Conservation (phyloP, 192 early-diverging fungal genomes). For the Anaeromyces robustus region DNA sequence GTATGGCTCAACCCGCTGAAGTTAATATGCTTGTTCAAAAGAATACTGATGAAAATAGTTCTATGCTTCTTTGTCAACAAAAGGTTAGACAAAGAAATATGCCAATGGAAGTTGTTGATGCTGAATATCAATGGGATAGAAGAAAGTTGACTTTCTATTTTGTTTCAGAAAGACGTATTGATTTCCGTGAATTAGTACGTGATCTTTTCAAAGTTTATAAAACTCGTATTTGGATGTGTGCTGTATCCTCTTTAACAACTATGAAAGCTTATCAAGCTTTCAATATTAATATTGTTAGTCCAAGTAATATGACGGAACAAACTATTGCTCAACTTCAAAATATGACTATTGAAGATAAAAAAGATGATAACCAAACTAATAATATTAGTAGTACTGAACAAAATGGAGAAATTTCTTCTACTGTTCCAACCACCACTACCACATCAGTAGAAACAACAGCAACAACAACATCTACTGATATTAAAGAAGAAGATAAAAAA, state of each 20-base stretch:
- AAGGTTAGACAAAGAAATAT: constrained; percentile 82
- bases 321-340: neutral
- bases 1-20: constrained; percentile 63
- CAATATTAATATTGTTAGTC: neutral
- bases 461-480: too few species aligned
- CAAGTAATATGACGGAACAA: neutral
- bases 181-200: constrained; percentile 89
- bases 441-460: too few species aligned
- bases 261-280: neutral
- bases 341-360: neutral
- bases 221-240: constrained; percentile 73
- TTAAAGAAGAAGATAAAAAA: too few species aligned
- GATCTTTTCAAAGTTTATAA: constrained; percentile 96
- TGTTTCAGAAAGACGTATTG: constrained; percentile 80
- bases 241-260: neutral
- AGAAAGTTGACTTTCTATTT: constrained; percentile 96
- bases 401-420: too few species aligned
- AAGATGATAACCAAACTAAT: neutral
- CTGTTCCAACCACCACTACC: too few species aligned
- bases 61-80: constrained; percentile 68
- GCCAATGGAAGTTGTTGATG: constrained; percentile 90
- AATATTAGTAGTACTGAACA: too few species aligned
- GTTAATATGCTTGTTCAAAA: constrained; percentile 65
- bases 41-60: constrained; percentile 76
- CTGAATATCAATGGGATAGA: constrained; percentile 97